Conservation (phyloP, 345 rosid species). For the Brassica incana region DNA sequence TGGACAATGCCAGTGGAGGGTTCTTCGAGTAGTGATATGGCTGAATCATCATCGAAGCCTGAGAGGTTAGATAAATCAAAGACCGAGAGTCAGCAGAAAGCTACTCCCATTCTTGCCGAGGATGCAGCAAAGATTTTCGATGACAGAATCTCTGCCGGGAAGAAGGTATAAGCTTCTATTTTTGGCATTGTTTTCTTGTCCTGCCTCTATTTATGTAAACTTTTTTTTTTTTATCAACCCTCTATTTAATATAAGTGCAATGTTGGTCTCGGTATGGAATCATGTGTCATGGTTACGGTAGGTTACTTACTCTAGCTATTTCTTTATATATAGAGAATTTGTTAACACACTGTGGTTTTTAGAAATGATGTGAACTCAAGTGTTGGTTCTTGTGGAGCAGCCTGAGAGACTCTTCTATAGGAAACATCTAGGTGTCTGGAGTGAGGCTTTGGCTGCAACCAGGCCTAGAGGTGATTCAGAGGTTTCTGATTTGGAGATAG, state of each 20-base stretch:
- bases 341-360: neutral
- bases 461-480: conserved; percentile 75
- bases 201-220: too few relatives aligned
- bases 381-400: conserved; percentile 59
- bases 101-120: conserved; percentile 56
- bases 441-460: conserved; percentile 92
- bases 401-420: conserved; percentile 94
- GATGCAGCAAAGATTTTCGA: conserved; percentile 83
- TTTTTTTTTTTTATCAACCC: too few relatives aligned
- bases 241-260: too few relatives aligned
- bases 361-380: neutral
- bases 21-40: conserved; percentile 38
- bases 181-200: too few relatives aligned
- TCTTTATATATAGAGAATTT: neutral
- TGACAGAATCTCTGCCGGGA: conserved; percentile 62
- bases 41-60: conserved; percentile 45
- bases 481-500: conserved; percentile 66
- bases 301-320: conserved; percentile 7
- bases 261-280: too few relatives aligned
- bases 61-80: conserved; percentile 64
- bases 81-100: conserved; percentile 58
- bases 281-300: conserved; percentile 45
- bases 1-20: conserved; percentile 39
- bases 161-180: conserved; percentile 54
- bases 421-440: conserved; percentile 59